Evolutionary conservation across 345 rosid species (phyloP).

Genomic region (Microthlaspi erraticum): DNA sequence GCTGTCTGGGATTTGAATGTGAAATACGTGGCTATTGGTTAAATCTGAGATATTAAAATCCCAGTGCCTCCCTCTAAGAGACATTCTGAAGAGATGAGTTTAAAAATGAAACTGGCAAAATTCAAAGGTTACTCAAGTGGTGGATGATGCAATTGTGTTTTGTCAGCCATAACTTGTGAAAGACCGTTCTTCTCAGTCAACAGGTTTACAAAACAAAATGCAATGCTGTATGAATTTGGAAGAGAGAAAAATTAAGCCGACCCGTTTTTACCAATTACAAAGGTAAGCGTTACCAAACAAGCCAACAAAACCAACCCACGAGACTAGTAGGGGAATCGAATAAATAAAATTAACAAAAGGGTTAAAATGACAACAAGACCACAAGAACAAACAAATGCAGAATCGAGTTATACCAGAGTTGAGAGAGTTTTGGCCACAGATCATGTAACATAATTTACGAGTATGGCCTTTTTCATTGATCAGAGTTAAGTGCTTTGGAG

Average conservation of each 20-base stretch:
- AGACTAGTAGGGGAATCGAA: slow-evolving; percentile 20
- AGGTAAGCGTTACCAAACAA: slow-evolving; percentile 33
- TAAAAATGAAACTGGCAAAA: not conserved
- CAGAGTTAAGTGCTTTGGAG: slow-evolving; percentile 49
- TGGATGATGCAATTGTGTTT: slow-evolving; percentile 9
- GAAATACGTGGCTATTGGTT: too few relatives aligned
- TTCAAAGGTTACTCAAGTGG: not conserved
- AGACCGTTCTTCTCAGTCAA: slow-evolving; percentile 6
- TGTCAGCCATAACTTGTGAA: slow-evolving; percentile 1
- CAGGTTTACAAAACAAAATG: not conserved
- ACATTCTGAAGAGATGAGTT: not conserved
- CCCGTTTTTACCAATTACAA: slow-evolving; percentile 3
- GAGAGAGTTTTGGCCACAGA: slow-evolving; percentile 24
- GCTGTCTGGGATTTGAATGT: too few relatives aligned
- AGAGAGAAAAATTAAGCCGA: not conserved
- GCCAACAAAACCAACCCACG: slow-evolving; percentile 27
- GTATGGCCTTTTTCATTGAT: slow-evolving; percentile 47
- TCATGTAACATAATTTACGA: slow-evolving; percentile 39
- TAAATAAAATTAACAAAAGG: slow-evolving; percentile 27
- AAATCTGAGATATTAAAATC: not conserved
- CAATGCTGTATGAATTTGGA: not conserved
- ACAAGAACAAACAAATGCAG: slow-evolving; percentile 41
- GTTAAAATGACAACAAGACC: slow-evolving; percentile 36
- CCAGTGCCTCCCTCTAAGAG: not conserved
- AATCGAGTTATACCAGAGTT: slow-evolving; percentile 29